Base-by-base conservation (phyloP, 768 basidiomycete species). In the Suillus variegatus region DNA sequence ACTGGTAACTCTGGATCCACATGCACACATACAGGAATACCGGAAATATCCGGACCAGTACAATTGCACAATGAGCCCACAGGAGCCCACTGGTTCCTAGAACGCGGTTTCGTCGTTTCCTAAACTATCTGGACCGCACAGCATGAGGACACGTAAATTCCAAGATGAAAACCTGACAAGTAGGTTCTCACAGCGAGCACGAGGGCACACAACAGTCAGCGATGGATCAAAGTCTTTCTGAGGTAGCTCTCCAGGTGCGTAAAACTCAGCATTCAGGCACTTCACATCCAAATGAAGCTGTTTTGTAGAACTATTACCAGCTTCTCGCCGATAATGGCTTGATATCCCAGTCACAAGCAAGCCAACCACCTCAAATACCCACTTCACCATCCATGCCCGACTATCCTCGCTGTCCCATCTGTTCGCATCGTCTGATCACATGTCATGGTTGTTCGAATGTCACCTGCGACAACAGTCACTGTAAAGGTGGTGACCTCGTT, bases 61-160 rank as follows among this genome's bases (percentile, higher is more conserved):
- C 47, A 47, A 9, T 46, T 25, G 25, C 25, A 25, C 25, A 28
- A 28, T 28, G 28, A 28, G 28, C 28, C 28, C 28, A 28, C 28
- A 28, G 28, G 44, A 44, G 20, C 4, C 8, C 36, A 36, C 5
- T 5, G 10, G 28, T 28, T 28, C 28, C 28, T 28, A 28, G 25
- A 25, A 25, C 25, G 25, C 25, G 25, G 25, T 25, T 25, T 25
- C 25, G 25, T 25, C 25, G 25, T 25, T 76, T 8, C 25, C 49
- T 51, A 16, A 51, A 28, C 13, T 4, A 12, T 51, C 47, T 47
- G 22, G 49, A 16, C 14, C 7, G 3, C 25, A 51, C 49, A 51
- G 49, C 49, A 52, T 32, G 51, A 18, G 32, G 32, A 32, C 5
- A 32, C 32, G 3, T 32, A 3, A 6, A 32, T 32, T 3, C 32